Evolutionary conservation across 495 filamentous ascomycete genomes (phyloP), one percentile per base, ranked within the genome.

Genomic region (Viridothelium virens): DNA sequence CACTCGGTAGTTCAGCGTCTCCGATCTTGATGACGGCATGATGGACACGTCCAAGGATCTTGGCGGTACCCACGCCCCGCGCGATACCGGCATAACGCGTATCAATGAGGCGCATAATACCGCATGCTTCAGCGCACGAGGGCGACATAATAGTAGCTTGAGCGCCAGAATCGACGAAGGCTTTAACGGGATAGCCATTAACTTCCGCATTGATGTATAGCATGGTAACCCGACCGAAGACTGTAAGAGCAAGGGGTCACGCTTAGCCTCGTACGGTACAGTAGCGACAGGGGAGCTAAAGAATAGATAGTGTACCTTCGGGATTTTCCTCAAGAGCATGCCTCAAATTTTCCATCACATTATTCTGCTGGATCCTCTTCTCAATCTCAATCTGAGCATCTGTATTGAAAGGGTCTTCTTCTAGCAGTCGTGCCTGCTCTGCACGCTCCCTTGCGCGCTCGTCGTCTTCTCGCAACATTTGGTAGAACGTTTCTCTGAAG

Each of bases 131-230:
- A 9, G 94, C 95, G 73, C 91, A 96, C 44, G 85, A 80, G 4
- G 94, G 95, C 5, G 92, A 97, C 94, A 99, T 97, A 79, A 99
- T 96, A 18, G 94, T 99, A 16, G 94, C 89, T 79, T 99, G 95
- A 25, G 94, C 94, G 61, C 94, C 94, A 31, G 94, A 97, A 76
- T 99, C 94, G 69, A 99, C 95, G 63, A 99, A 91, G 9, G 95
- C 94, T 79, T 96, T 97, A 69, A 99, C 86, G 62, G 89, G 88
- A 70, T 89, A 83, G 12, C 88, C 88, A 76, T 97, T 97, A 65
- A 99, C 94, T 76, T 96, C 91, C 67, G 96, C 91, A 73, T 92
- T 89, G 73, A 97, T 91, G 76, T 97, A 98, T 46, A 98, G 85
- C 87, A 98, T 94, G 64, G 90, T 91, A 14, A 98, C 94, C 71